Evolutionary conservation across 208 protist genomes (phyloP).

Genomic region (Trypanosoma melophagium): DNA sequence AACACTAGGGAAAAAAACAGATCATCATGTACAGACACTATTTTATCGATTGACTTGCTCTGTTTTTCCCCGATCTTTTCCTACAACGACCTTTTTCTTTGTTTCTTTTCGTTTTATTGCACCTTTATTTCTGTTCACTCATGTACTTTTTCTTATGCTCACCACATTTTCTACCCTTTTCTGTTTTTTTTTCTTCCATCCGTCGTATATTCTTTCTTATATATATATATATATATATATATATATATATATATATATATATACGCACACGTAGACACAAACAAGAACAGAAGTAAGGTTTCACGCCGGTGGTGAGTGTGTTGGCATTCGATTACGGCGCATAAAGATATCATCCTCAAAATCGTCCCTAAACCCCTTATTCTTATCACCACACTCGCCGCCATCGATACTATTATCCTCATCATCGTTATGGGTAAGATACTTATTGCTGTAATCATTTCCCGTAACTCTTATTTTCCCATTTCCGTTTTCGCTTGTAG

Average conservation of each 20-base stretch:
- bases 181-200: background rate
- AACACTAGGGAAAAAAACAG: too few relatives aligned
- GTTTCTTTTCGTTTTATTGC: background rate
- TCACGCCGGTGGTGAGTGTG: conserved; percentile 29
- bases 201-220: background rate
- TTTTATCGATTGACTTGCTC: too few relatives aligned
- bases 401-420: conserved; percentile 21
- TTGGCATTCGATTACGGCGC: conserved; percentile 18
- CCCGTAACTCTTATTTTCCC: conserved; percentile 21
- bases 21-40: too few relatives aligned
- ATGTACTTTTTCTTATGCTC: background rate
- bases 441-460: too few relatives aligned
- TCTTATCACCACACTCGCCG: conserved; percentile 14
- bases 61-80: too few relatives aligned
- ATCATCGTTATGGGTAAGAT: conserved; percentile 3
- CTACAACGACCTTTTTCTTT: conserved; percentile 8
- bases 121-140: background rate
- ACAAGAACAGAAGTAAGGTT: background rate
- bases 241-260: conserved; percentile 14
- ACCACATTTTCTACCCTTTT: background rate
- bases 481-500: conserved; percentile 29
- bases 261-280: background rate
- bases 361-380: conserved; percentile 20
- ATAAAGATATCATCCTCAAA: conserved; percentile 26
- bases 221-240: too few relatives aligned